Conservation (phyloP, 2,329 filamentous ascomycete species). For the Sphaerulina vaccinii region DNA sequence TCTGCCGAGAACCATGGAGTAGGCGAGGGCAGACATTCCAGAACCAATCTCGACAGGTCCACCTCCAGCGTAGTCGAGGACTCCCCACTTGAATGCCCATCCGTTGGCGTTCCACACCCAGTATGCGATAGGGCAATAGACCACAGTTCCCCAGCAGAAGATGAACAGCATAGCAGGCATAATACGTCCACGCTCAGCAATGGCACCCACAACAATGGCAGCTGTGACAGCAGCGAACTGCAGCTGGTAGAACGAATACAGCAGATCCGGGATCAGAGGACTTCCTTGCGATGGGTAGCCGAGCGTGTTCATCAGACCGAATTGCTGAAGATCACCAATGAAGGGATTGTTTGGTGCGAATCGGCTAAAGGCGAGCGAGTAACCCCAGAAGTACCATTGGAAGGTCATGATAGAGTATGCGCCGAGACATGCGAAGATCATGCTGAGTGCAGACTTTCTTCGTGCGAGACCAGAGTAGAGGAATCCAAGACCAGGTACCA, state of each 20-base stretch:
- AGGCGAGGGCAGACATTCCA: conserved; percentile 87
- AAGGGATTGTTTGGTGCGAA: conserved; percentile 75
- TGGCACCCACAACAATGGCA: conserved; percentile 85
- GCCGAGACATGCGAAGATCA: conserved; percentile 97
- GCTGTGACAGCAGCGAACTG: conserved; percentile 95
- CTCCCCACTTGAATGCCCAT: conserved; percentile 87
- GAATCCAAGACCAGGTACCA: conserved; percentile 95
- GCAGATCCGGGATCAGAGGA: conserved; percentile 79
- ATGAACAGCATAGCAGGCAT: conserved; percentile 92
- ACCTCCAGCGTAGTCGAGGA: conserved; percentile 93
- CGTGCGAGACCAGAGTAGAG: conserved; percentile 97
- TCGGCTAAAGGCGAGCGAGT: conserved; percentile 86
- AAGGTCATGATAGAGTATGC: conserved; percentile 88
- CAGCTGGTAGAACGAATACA: conserved; percentile 97
- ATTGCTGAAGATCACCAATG: conserved; percentile 87
- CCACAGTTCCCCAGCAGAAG: conserved; percentile 94
- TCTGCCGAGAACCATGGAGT: conserved; percentile 91
- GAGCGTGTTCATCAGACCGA: conserved; percentile 82
- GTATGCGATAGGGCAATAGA: conserved; percentile 95
- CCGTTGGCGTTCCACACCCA: conserved; percentile 97
- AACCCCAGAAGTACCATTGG: conserved; percentile 99
- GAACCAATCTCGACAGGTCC: conserved; percentile 97
- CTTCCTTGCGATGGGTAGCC: conserved; percentile 84
- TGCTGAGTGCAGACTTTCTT: conserved; percentile 91
- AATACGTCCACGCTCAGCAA: conserved; percentile 89